Base-by-base conservation (phyloP, 495 filamentous ascomycete genomes). In the Daldinia loculata region DNA sequence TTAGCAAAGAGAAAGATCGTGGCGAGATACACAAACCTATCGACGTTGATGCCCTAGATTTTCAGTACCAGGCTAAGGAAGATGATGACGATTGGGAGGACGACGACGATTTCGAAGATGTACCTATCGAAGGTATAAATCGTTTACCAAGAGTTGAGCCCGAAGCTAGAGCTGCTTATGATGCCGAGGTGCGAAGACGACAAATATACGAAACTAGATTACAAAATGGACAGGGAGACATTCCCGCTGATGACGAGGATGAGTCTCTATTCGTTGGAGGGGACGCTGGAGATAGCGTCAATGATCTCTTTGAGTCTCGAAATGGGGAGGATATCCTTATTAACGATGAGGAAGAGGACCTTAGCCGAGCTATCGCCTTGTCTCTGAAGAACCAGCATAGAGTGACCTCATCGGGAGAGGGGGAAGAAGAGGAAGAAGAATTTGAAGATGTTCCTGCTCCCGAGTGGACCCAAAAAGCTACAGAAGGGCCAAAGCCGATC, bases 91-190 rank as follows among this genome's bases (percentile, higher is more conserved):
- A 92, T 17, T 88, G 85, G 22, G 90, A 90, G 29, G 89, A 89
- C 17, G 90, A 92, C 1, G 88, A 88, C 17, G 90, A 89, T 2
- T 99, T 98, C 75, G 95, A 98, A 77, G 95, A 99, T 80, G 92
- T 99, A 14, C 95, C 95, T 2, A 92, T 99, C 45, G 94, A 96
- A 77, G 95, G 95, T 2, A 71, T 99, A 29, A 99, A 99, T 71
- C 84, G 95, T 57, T 79, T 99, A 48, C 95, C 95, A 0, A 97
- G 91, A 70, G 6, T 75, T 3, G 71, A 57, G 4, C 19, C 39
- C 1, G 56, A 48, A 36, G 34, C 12, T 14, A 36, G 34, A 4
- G 34, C 34, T 36, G 34, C 34, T 14, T 36, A 36, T 14, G 34
- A 36, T 0, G 34, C 34, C 12, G 34, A 36, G 34, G 34, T 36